These are phyloP conservation scores for Solanum chmielewskii DNA, from an alignment of 257 asterid species.

Conservation along the genomic window DNA sequence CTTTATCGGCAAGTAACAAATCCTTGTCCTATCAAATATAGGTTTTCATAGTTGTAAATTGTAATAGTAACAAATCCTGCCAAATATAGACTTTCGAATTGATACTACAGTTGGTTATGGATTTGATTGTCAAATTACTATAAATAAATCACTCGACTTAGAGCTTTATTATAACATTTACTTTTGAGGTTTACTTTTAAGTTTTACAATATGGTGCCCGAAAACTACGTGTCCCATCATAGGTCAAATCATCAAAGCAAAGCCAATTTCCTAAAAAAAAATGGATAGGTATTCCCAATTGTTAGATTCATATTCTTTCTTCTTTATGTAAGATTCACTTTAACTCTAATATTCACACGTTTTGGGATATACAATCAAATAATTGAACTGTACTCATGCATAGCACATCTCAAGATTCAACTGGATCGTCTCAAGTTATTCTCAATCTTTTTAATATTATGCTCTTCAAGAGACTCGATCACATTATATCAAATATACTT, in stretches of 20 bases:
- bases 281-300: background rate
- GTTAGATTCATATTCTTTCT: background rate
- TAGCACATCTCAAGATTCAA: background rate
- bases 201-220: background rate
- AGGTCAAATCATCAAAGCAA: background rate
- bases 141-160: background rate
- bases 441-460: background rate
- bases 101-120: background rate
- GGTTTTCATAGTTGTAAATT: background rate
- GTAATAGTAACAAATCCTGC: background rate
- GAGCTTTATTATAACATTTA: background rate
- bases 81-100: background rate
- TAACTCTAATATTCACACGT: background rate
- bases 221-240: background rate
- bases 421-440: background rate
- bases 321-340: background rate
- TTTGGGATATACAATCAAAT: background rate
- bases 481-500: background rate
- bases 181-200: background rate
- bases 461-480: background rate
- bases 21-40: background rate
- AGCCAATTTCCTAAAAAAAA: background rate
- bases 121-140: background rate
- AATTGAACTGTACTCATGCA: background rate
- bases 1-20: no score